A percentile compares a stretch with the other conserved stretches of the same genome.
Evolutionary conservation across 2,329 filamentous ascomycete genomes (phyloP).

Genomic region (Penicillium polonicum): DNA sequence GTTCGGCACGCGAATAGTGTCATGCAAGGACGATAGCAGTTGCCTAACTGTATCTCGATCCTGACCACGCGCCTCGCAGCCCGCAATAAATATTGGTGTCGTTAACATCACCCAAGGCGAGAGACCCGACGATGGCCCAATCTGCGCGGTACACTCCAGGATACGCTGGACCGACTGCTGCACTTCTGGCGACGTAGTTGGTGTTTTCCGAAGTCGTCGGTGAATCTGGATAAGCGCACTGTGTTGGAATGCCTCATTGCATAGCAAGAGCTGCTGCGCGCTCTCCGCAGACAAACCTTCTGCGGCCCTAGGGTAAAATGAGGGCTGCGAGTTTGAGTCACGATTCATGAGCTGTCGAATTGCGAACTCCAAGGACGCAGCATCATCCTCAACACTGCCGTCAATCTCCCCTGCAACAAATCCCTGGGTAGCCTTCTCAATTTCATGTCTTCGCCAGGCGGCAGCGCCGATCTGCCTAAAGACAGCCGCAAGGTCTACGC

Average conservation of each 20-base stretch:
- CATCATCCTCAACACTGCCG: conserved; percentile 28
- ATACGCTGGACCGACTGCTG: conserved; percentile 41
- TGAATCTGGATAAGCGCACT: conserved; percentile 46
- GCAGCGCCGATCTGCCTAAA: conserved; percentile 42
- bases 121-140: conserved; percentile 40
- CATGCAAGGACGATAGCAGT: conserved; percentile 36
- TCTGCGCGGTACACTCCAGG: conserved; percentile 40
- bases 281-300: conserved; percentile 33
- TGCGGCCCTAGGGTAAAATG: conserved; percentile 39
- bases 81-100: conserved; percentile 46
- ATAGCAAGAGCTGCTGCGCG: conserved; percentile 40
- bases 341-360: conserved; percentile 37
- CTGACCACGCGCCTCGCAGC: conserved; percentile 41
- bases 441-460: conserved; percentile 33
- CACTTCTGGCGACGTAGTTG: conserved; percentile 31
- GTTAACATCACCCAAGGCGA: conserved; percentile 46
- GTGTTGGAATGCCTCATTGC: conserved; percentile 46
- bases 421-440: conserved; percentile 7
- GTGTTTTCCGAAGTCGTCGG: conserved; percentile 36
- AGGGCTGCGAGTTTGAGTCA: conserved; percentile 29
- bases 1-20: conserved; percentile 44
- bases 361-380: conserved; percentile 35
- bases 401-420: conserved; percentile 23
- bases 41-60: conserved; percentile 37
- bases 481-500: conserved; percentile 38